These are phyloP conservation scores for Nitzschia palea DNA, from an alignment of 108 stramenopile genomes.

Conservation along the genomic window DNA sequence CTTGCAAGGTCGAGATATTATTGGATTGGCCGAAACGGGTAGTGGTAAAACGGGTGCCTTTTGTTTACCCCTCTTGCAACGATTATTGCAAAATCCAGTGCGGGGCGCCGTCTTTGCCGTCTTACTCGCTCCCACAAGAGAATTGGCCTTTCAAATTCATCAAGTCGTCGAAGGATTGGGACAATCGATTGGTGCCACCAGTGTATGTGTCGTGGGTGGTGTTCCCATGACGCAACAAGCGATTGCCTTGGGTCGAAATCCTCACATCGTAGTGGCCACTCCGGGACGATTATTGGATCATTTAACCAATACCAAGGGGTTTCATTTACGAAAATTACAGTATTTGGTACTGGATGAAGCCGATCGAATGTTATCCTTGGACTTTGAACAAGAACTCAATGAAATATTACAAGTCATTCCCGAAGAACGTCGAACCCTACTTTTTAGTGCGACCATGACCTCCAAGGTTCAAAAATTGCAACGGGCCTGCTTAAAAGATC, in stretches of 20 bases:
- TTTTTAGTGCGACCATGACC: slow-evolving; percentile 99
- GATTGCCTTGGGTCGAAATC: slow-evolving; percentile 95
- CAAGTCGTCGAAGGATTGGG: slow-evolving; percentile 95
- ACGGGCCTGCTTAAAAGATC: slow-evolving; percentile 90
- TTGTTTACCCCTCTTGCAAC: slow-evolving; percentile 89
- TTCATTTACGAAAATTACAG: slow-evolving; percentile 84
- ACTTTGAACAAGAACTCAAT: slow-evolving; percentile 92
- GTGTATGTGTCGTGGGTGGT: slow-evolving; percentile 97
- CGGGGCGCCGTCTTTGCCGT: slow-evolving; percentile 85
- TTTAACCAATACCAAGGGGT: slow-evolving; percentile 98
- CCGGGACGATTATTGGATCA: slow-evolving; percentile 98
- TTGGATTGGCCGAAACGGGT: slow-evolving; percentile 93
- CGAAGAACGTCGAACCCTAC: slow-evolving; percentile 82
- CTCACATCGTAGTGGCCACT: slow-evolving; percentile 97
- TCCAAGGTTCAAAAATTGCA: slow-evolving; percentile 98
- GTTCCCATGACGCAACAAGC: slow-evolving; percentile 93
- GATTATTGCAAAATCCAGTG: slow-evolving; percentile 77
- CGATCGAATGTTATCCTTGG: slow-evolving; percentile 96
- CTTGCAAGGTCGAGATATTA: slow-evolving; percentile 79
- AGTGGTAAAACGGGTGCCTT: slow-evolving; percentile 96
- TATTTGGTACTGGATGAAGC: slow-evolving; percentile 99
- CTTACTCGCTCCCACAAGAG: slow-evolving; percentile 96
- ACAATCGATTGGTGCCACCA: slow-evolving; percentile 82
- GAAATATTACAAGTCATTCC: slow-evolving; percentile 92
- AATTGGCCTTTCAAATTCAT: slow-evolving; percentile 99